phyloP scores from a whole-genome alignment of 495 filamentous ascomycete genomes.

The Neurospora sp. region DNA sequence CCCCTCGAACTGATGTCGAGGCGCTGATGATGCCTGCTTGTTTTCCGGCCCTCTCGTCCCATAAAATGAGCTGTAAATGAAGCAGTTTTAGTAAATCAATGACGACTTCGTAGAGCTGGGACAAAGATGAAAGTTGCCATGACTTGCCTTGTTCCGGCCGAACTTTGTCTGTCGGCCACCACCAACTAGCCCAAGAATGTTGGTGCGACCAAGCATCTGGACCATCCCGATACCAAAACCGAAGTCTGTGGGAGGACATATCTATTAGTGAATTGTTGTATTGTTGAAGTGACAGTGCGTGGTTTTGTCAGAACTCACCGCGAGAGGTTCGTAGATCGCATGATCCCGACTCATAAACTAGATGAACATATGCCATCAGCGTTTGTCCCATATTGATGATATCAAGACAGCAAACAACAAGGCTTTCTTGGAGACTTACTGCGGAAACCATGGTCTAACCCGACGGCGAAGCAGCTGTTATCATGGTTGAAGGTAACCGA shows the following conservation, averaged over 20 bases:
- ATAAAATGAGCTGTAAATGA: constrained; percentile 59
- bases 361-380: constrained; percentile 4
- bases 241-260: constrained; percentile 47
- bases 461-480: constrained; percentile 79
- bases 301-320: constrained; percentile 14
- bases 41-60: constrained; percentile 79
- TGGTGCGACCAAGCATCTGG: constrained; percentile 80
- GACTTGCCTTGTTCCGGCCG: constrained; percentile 68
- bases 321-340: constrained; percentile 59
- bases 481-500: constrained; percentile 83
- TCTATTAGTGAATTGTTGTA: not conserved
- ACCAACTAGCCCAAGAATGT: constrained; percentile 82
- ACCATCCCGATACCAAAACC: constrained; percentile 75
- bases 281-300: not conserved
- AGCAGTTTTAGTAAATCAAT: constrained; percentile 1
- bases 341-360: constrained; percentile 70
- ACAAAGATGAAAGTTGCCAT: not conserved
- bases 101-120: not conserved
- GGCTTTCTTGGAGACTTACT: constrained; percentile 43
- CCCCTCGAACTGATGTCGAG: constrained; percentile 59
- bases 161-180: constrained; percentile 82
- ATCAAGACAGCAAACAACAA: not conserved
- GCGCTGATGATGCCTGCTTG: constrained; percentile 48
- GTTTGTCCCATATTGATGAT: not conserved
- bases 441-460: constrained; percentile 76